A percentile compares a stretch with the other conserved stretches of the same genome.
phyloP scores from a whole-genome alignment of 139 green algal species.

The Dunaliella primolecta region DNA sequence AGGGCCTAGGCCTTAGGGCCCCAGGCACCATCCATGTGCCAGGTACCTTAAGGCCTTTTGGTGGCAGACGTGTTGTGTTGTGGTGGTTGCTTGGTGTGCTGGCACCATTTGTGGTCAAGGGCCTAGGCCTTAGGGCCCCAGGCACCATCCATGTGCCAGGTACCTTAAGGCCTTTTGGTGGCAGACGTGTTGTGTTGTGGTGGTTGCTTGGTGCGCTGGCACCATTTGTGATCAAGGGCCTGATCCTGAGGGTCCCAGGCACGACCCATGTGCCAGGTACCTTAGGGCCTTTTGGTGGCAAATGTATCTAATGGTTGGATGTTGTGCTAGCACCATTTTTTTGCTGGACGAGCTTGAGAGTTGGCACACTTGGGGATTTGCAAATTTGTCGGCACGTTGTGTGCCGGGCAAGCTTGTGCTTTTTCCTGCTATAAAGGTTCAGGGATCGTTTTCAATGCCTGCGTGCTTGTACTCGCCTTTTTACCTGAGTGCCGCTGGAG shows the following conservation, averaged over 20 bases:
- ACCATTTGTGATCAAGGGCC: constrained; percentile 5
- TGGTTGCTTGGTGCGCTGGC: neutral
- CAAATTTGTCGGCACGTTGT: too few relatives aligned
- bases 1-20: neutral
- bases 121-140: neutral
- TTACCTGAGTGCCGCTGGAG: neutral
- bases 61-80: too few relatives aligned
- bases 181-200: neutral
- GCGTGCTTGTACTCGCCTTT: neutral
- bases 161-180: neutral
- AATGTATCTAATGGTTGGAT: too few relatives aligned
- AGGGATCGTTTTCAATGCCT: neutral
- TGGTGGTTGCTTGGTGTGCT: neutral
- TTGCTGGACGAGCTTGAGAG: too few relatives aligned
- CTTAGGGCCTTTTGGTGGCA: neutral
- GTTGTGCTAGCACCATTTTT: neutral
- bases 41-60: neutral
- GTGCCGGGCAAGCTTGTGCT: neutral
- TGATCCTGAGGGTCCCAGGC: constrained; percentile 22
- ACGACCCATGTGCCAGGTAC: constrained; percentile 29
- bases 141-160: neutral
- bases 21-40: neutral
- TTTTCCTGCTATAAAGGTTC: neutral
- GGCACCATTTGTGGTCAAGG: neutral
- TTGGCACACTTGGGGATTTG: too few relatives aligned